Percentiles rank a stretch among this genome's conserved stretches.
Conservation (phyloP, 192 early-diverging fungal species). For the Rhizophagus clarus region DNA sequence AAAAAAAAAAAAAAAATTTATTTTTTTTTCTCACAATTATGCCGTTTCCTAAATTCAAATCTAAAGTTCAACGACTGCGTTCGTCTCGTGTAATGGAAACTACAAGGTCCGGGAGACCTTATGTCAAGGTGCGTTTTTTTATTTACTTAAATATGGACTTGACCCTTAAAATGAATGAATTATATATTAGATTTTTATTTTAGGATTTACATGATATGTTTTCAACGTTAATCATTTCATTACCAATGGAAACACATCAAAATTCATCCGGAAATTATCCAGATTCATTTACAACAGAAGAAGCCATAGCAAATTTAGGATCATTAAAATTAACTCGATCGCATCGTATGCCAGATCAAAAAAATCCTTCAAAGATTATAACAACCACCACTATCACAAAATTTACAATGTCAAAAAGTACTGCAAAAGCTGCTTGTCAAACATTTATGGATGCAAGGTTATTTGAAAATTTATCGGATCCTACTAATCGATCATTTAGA, state of each 20-base stretch:
- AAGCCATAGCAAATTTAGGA: conserved; percentile 50
- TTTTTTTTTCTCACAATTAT: no score
- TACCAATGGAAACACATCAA: conserved; percentile 51
- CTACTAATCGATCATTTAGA: conserved; percentile 45
- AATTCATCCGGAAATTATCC: conserved; percentile 53
- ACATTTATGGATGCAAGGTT: conserved; percentile 56
- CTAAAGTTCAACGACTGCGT: no score
- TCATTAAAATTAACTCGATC: conserved; percentile 52
- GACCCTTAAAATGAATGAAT: no score
- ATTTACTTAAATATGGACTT: no score
- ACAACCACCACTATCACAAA: conserved; percentile 58
- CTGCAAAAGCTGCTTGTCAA: conserved; percentile 54
- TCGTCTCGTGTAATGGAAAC: no score
- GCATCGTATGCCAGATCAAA: conserved; percentile 47
- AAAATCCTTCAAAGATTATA: conserved; percentile 47
- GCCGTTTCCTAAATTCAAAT: no score
- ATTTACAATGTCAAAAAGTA: conserved; percentile 54
- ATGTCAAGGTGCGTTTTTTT: no score
- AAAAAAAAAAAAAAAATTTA: no score
- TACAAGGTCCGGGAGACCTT: no score
- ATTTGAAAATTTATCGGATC: conserved; percentile 48
- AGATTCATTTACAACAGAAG: conserved; percentile 57
- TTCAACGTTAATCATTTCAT: conserved; percentile 52
- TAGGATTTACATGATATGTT: conserved; percentile 63
- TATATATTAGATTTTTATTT: background rate